Conservation (phyloP, 2,329 filamentous ascomycete genomes). For the Hymenoscyphus repandus region DNA sequence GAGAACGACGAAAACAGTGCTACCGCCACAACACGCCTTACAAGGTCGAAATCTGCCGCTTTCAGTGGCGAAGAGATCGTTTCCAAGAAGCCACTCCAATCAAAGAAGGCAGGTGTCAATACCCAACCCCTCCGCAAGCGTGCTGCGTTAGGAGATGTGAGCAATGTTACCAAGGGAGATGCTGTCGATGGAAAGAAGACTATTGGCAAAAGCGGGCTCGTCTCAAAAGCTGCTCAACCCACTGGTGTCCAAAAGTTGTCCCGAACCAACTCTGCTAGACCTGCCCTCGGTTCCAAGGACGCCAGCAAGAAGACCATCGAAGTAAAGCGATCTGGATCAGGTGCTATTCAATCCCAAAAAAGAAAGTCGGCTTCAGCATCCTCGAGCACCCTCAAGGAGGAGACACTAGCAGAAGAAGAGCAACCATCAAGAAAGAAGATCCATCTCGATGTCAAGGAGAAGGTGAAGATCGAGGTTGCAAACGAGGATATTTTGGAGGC, state of each 20-base stretch:
- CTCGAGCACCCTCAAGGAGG: conserved; percentile 52
- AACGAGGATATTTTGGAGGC: conserved; percentile 17
- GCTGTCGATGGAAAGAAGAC: conserved; percentile 70
- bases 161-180: conserved; percentile 84
- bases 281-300: conserved; percentile 62
- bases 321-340: conserved; percentile 69
- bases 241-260: conserved; percentile 73
- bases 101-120: conserved; percentile 59
- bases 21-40: conserved; percentile 70
- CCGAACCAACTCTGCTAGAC: conserved; percentile 54
- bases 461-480: conserved; percentile 29
- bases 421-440: conserved; percentile 66
- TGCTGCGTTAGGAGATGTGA: conserved; percentile 85
- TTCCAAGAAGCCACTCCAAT: conserved; percentile 59
- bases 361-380: conserved; percentile 63
- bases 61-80: conserved; percentile 49
- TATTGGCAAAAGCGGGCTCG: conserved; percentile 61
- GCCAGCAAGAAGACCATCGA: conserved; percentile 58
- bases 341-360: conserved; percentile 54
- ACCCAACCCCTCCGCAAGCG: conserved; percentile 63
- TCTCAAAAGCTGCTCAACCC: conserved; percentile 76
- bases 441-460: conserved; percentile 43
- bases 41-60: conserved; percentile 84
- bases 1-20: conserved; percentile 89
- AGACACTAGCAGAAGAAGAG: conserved; percentile 54